Conservation (phyloP, 768 basidiomycete species). For the Cantharellus cinnabarinus region DNA sequence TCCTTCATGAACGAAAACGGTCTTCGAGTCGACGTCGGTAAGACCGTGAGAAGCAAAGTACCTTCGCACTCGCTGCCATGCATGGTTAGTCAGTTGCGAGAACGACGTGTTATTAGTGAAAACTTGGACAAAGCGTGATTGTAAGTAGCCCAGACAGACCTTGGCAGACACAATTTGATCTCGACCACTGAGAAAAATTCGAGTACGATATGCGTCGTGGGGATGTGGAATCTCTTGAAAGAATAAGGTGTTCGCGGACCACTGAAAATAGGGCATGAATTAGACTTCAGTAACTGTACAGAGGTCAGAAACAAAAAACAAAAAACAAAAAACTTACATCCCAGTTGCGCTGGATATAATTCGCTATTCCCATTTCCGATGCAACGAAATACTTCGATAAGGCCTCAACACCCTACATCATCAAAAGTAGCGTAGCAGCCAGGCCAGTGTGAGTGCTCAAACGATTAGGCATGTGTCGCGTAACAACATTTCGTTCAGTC, state of each 20-base stretch:
- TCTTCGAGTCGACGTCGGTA: background rate
- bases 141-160: conserved; percentile 19
- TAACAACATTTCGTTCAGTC: conserved; percentile 2
- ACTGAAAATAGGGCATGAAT: conserved; percentile 15
- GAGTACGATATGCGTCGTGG: conserved; percentile 37
- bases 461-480: background rate
- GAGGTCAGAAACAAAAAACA: conserved; percentile 1
- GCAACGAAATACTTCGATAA: conserved; percentile 77
- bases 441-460: background rate
- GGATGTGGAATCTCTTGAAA: conserved; percentile 77
- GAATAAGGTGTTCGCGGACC: conserved; percentile 76
- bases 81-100: background rate
- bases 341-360: conserved; percentile 64
- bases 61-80: background rate
- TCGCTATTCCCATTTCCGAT: conserved; percentile 71
- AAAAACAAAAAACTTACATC: conserved; percentile 16
- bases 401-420: conserved; percentile 45
- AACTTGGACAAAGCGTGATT: background rate
- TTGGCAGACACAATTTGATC: conserved; percentile 61
- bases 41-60: background rate
- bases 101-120: background rate
- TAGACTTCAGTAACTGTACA: background rate
- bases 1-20: too few species aligned
- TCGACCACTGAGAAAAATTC: conserved; percentile 65
- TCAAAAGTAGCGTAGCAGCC: background rate